Evolutionary conservation across 2,329 filamentous ascomycete genomes (phyloP).

Genomic region (Samsoniella hepiali): DNA sequence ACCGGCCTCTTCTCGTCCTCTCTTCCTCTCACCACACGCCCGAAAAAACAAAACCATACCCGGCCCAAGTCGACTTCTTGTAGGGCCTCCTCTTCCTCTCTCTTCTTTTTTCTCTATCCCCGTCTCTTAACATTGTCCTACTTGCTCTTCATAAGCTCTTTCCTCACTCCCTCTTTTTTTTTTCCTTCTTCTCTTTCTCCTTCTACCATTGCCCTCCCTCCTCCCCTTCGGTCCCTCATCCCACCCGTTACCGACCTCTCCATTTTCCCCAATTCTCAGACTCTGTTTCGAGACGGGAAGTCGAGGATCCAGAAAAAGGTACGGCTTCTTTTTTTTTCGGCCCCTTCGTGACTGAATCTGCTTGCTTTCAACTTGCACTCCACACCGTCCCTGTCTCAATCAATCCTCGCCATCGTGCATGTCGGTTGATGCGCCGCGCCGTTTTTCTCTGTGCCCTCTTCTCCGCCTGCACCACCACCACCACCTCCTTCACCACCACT

Average conservation of each 20-base stretch:
- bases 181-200: conserved; percentile 30
- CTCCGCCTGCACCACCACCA: not conserved
- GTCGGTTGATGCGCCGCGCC: conserved; percentile 15
- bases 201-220: conserved; percentile 25
- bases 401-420: conserved; percentile 11
- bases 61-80: conserved; percentile 15
- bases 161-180: conserved; percentile 9
- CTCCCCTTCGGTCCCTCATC: conserved; percentile 23
- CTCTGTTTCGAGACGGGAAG: conserved; percentile 9
- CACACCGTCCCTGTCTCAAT: conserved; percentile 7
- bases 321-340: not conserved
- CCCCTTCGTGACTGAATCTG: not conserved
- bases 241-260: conserved; percentile 32
- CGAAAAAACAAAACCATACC: conserved; percentile 18
- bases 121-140: conserved; percentile 24
- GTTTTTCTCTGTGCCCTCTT: not conserved
- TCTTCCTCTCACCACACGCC: conserved; percentile 6
- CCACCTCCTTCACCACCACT: not conserved
- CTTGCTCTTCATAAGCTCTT: conserved; percentile 13
- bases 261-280: conserved; percentile 27
- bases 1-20: conserved; percentile 3
- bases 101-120: conserved; percentile 21
- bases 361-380: conserved; percentile 6
- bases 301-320: conserved; percentile 1
- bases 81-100: conserved; percentile 12